phyloP scores from a whole-genome alignment of 164 flowering plant genomes.

The Vitis riparia region DNA sequence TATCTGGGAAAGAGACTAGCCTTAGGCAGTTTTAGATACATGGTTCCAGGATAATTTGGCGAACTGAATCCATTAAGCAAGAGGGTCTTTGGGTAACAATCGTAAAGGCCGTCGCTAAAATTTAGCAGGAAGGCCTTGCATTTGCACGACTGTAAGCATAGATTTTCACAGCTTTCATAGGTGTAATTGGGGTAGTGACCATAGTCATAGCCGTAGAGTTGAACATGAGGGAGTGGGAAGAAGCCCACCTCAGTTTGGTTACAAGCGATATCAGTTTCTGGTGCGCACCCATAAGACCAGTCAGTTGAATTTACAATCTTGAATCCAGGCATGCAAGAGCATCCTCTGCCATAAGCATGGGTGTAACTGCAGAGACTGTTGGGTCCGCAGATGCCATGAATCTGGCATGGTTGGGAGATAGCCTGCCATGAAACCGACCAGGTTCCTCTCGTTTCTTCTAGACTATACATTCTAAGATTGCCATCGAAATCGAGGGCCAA shows the following conservation, averaged over 20 bases:
- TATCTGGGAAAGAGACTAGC: neutral
- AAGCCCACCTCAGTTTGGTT: no score
- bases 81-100: conserved; percentile 18
- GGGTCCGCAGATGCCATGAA: conserved; percentile 29
- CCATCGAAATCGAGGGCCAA: conserved; percentile 35
- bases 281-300: conserved; percentile 40
- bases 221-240: no score
- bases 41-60: neutral
- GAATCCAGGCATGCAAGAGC: conserved; percentile 27
- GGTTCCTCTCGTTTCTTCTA: neutral
- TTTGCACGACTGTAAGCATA: no score
- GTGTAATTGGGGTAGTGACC: no score
- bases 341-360: conserved; percentile 5
- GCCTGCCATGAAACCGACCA: conserved; percentile 31
- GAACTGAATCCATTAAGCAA: conserved; percentile 27
- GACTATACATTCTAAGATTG: conserved; percentile 25
- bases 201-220: no score
- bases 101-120: no score
- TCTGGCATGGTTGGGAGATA: conserved; percentile 10
- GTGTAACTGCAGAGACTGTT: conserved; percentile 25
- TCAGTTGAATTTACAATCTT: conserved; percentile 8
- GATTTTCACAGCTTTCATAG: no score
- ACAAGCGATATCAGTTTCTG: neutral
- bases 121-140: no score
- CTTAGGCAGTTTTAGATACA: conserved; percentile 11